Evolutionary conservation across 805 yeast species (phyloP), one percentile per base, ranked within the genome.

Genomic region (Saccharomycopsis guyanensis): DNA sequence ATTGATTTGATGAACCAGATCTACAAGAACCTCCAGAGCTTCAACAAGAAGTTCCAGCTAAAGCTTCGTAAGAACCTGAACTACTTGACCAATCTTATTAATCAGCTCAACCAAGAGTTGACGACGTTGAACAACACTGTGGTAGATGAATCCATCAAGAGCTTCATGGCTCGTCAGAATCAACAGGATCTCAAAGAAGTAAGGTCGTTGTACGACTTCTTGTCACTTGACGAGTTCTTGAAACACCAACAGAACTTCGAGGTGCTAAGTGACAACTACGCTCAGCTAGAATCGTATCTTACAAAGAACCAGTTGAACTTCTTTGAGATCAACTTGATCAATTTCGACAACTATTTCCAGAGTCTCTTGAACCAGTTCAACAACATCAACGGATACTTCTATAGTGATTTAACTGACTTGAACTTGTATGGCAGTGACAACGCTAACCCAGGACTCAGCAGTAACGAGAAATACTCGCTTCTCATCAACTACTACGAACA

Each of bases 231-330:
- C 3, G 53, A 50, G 36, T 45, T 50, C 29, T 27, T 50, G 19
- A 50, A 47, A 24, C 33, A 43, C 13, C 53, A 50, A 32, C 52
- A 43, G 23, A 50, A 47, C 29, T 50, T 32, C 27, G 53, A 50
- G 18, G 37, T 47, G 4, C 25, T 50, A 8, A 40, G 24, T 18
- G 51, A 47, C 8, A 47, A 42, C 29, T 40, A 23, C 27, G 29
- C 22, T 3, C 12, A 10, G 1, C n/a, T 50, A 5, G 23, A 39
- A 2, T 20, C 31, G 6, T 50, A 47, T 22, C 36, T 50, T n/a
- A 8, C 39, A 5, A 27, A 36, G 1, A 47, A 50, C 27, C 53
- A 50, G 37, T 38, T 50, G 22, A 50, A 39, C 3, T 50, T 50
- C 33, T 50, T 50, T 45, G 45, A 44, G 29, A 38, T 27, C 13